A percentile compares a stretch with the other conserved stretches of the same genome.
phyloP scores from a whole-genome alignment of 2,329 filamentous ascomycete species.

The Phyllosticta citriasiana region DNA sequence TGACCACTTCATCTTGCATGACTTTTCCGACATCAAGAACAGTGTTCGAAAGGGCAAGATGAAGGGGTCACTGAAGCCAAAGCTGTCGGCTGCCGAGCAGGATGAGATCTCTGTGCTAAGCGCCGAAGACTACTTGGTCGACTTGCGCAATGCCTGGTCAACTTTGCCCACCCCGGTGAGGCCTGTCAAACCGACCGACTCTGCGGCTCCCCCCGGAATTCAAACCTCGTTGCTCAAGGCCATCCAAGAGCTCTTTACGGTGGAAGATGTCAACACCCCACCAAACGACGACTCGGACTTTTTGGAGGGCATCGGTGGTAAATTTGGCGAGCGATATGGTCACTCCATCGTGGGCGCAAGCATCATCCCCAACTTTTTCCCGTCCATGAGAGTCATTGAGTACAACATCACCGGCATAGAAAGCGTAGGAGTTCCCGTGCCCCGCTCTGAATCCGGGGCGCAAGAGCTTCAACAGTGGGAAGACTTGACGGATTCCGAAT shows the following conservation, averaged over 20 bases:
- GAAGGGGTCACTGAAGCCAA: slow-evolving; percentile 15
- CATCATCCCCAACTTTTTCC: slow-evolving; percentile 86
- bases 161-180: slow-evolving; percentile 51
- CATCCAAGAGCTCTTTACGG: slow-evolving; percentile 11
- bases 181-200: slow-evolving; percentile 14
- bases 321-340: slow-evolving; percentile 76
- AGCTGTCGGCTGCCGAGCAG: background rate
- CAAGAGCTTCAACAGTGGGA: slow-evolving; percentile 19
- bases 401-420: slow-evolving; percentile 84
- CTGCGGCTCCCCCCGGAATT: background rate
- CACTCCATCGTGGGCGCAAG: slow-evolving; percentile 74
- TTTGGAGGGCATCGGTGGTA: slow-evolving; percentile 61
- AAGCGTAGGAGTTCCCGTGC: slow-evolving; percentile 1
- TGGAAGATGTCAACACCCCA: slow-evolving; percentile 15
- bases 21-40: slow-evolving; percentile 66
- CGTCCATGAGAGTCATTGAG: slow-evolving; percentile 78
- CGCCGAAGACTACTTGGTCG: slow-evolving; percentile 70
- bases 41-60: slow-evolving; percentile 36
- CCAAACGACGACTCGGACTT: slow-evolving; percentile 45
- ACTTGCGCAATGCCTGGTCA: slow-evolving; percentile 69
- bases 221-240: background rate
- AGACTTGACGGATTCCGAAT: slow-evolving; percentile 22
- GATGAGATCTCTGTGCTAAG: slow-evolving; percentile 51
- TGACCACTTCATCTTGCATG: slow-evolving; percentile 90
- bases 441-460: slow-evolving; percentile 23